Evolutionary conservation across 352 stramenopile genomes (phyloP), one percentile per base, ranked within the genome.

Genomic region (Phytophthora boehmeriae): DNA sequence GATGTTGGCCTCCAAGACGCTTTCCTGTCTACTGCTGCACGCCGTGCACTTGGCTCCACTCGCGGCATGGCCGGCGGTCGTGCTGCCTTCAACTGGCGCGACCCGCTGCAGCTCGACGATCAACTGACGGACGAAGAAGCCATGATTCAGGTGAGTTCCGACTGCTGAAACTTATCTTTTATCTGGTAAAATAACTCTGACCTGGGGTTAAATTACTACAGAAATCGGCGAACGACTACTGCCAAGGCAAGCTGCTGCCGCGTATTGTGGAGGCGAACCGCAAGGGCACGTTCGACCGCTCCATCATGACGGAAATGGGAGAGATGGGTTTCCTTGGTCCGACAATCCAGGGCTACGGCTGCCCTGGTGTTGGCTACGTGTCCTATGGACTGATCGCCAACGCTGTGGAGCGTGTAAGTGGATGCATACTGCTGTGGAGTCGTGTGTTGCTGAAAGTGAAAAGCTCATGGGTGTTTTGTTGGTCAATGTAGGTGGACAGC

Each of bases 331-430:
- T 99, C 44, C 72, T 99, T 2, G 97, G 97, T 57, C 75, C 91
- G 5, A 99, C 96, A 8, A 94, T 99, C 47, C 52, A 97, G 51
- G 88, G 89, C 28, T 99, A 99, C 80, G 97, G 96, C 47, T 98
- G 97, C 52, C 75, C 90, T 8, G 96, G 95, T 14, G 79, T 98
- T 28, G 89, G 89, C 28, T 99, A 99, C 75, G 97, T 99, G 19
- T 94, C 89, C 23, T 99, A 99, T 68, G 97, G 97, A 13, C 70
- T 99, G 11, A 97, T 99, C 50, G 95, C 97, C 9, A 97, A 97
- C 17, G 97, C 98, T 35, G 94, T 99, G 16, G 97, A 99, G 82
- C 69, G 68, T 46, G 56, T 67, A 61, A 22, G 64, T 71, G 9
- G 4, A 38, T 43, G 11, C 6, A 30, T 53, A 20, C 48, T 30